Percentiles rank a stretch among this genome's conserved stretches.
These are phyloP conservation scores for Dothistroma septosporum DNA, from an alignment of 2,329 filamentous ascomycete genomes.

Conservation along the genomic window DNA sequence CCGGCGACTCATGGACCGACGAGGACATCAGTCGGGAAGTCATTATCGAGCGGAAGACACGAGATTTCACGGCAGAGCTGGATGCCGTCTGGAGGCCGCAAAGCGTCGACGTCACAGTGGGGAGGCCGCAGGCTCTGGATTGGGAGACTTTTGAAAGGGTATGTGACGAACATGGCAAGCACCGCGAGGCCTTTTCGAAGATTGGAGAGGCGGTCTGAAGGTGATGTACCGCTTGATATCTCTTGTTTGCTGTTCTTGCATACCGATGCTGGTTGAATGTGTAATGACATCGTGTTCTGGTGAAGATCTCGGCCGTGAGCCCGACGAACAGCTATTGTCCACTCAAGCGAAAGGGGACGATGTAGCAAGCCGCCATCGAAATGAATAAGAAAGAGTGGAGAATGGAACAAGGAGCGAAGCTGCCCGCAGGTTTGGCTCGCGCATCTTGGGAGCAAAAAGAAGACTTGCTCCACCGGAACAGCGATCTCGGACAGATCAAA, in stretches of 20 bases:
- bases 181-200: background rate
- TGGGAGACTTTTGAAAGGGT: slow-evolving; percentile 1
- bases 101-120: background rate
- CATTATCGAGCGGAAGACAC: slow-evolving; percentile 1
- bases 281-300: background rate
- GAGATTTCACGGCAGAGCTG: slow-evolving; percentile 1
- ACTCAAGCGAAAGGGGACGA: background rate
- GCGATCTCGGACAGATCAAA: background rate
- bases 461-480: background rate
- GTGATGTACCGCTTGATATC: background rate
- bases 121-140: background rate
- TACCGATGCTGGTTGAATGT: background rate
- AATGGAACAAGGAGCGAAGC: background rate
- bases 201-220: background rate
- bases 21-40: background rate
- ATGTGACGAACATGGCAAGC: slow-evolving; percentile 1
- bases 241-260: background rate
- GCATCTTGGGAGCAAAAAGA: background rate
- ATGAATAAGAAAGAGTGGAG: background rate
- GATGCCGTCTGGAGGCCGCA: slow-evolving; percentile 1
- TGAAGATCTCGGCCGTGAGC: background rate
- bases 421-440: background rate
- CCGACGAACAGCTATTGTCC: slow-evolving; percentile 1
- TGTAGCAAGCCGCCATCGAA: background rate
- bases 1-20: background rate